Conservation (phyloP, 2,329 filamentous ascomycete species). For the Sporothrix luriei region DNA sequence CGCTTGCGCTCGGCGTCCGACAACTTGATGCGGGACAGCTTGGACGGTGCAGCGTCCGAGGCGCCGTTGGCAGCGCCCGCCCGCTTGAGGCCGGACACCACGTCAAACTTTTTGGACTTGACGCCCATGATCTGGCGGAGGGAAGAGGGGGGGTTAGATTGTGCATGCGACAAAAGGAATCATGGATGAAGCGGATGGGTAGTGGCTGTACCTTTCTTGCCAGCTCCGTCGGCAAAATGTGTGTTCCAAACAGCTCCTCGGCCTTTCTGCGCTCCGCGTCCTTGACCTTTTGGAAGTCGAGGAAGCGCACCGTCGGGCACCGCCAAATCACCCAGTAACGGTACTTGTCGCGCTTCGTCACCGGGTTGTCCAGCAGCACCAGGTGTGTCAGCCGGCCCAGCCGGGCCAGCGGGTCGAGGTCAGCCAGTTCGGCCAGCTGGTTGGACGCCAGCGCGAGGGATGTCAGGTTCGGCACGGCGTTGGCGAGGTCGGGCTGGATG, state of each 20-base stretch:
- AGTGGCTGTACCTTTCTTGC: conserved; percentile 63
- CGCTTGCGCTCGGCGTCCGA: conserved; percentile 86
- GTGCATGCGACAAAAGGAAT: too few relatives aligned
- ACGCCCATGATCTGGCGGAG: conserved; percentile 70
- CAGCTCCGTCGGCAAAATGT: conserved; percentile 74
- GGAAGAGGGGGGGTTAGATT: too few relatives aligned
- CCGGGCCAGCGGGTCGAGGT: conserved; percentile 75
- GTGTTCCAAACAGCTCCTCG: conserved; percentile 78
- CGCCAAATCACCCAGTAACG: conserved; percentile 89
- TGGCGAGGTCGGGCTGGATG: conserved; percentile 75
- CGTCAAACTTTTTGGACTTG: conserved; percentile 76
- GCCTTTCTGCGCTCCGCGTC: conserved; percentile 78
- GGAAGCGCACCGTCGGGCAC: conserved; percentile 80
- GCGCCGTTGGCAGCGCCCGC: conserved; percentile 37
- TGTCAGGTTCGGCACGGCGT: conserved; percentile 76
- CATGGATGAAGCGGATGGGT: background rate
- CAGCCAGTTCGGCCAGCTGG: conserved; percentile 78
- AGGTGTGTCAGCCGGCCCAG: conserved; percentile 76
- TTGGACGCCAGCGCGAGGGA: conserved; percentile 85
- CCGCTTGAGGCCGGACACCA: conserved; percentile 50
- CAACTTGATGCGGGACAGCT: conserved; percentile 76
- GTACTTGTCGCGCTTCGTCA: conserved; percentile 93
- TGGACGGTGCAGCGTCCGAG: conserved; percentile 53
- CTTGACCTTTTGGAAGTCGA: conserved; percentile 92
- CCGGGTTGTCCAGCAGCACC: conserved; percentile 81